Base-by-base conservation (phyloP, 2,329 filamentous ascomycete genomes). In the Sphaerulina musiva region DNA sequence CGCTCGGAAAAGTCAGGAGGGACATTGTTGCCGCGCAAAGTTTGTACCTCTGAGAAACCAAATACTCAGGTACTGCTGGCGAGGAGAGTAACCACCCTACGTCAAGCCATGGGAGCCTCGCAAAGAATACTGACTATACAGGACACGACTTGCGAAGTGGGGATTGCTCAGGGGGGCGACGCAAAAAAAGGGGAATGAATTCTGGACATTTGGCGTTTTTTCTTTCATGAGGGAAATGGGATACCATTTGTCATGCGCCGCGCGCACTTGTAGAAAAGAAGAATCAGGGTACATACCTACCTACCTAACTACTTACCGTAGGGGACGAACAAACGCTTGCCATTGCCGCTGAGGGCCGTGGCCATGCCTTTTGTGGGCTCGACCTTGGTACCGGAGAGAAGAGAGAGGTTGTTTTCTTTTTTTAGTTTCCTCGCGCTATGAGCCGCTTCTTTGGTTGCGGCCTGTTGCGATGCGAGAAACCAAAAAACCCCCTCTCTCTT, bases 11-110 rank as follows among this genome's bases (percentile, higher is more conserved):
- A 80, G 87, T 97, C 51, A 82, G 89, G 71, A 81, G 93, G 66
- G 93, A 97, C 70, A 91, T 98, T 70, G 92, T 98, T 55, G 90
- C 92, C 23, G 89, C 92, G 46, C 91, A 96, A 76, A 95, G 87
- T 65, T 76, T 97, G 72, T 97, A 96, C 70, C 78, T 96, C 70
- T 93, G 83, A 39, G 9, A 17, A 14, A 20, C 20, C 6, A 26
- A 39, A 1, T 17, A 17, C 14, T 17, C 14, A 17, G 12, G 40
- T 42, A 49, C 48, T 23, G 31, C 26, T 29, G 6, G 26, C 26
- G 26, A 29, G 26, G 26, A 29, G 5, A 29, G 26, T 4, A 4
- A 29, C 26, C 6, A 7, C 6, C 3, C 26, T 6, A 4, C 6
- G 5, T 6, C 3, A 1, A 29, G 26, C 26, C 26, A 29, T 29